Percentiles rank a stretch among this genome's conserved stretches.
phyloP scores from a whole-genome alignment of 805 yeast genomes.

The Ogataea corticis region DNA sequence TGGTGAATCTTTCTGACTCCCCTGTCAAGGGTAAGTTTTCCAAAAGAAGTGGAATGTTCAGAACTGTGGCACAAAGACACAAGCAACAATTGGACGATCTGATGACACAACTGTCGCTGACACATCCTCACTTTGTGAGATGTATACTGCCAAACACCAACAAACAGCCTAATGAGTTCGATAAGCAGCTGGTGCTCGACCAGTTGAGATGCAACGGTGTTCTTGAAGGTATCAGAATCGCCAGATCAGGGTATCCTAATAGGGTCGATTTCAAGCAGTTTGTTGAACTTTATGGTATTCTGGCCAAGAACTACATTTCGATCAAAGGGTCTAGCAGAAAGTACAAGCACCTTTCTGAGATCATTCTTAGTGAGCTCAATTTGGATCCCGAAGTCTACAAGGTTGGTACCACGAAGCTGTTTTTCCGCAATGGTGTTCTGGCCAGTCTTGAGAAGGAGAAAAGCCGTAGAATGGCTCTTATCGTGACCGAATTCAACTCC shows the following conservation, averaged over 20 bases:
- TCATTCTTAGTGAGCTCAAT: constrained; percentile 61
- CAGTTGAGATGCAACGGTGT: constrained; percentile 98
- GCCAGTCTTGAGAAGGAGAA: constrained; percentile 78
- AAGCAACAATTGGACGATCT: constrained; percentile 76
- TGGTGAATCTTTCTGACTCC: constrained; percentile 31
- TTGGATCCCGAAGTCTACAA: constrained; percentile 62
- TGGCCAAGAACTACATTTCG: constrained; percentile 47
- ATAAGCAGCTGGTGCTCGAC: constrained; percentile 74
- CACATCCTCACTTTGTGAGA: constrained; percentile 96
- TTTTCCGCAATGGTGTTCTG: constrained; percentile 74
- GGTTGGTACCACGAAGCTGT: constrained; percentile 70
- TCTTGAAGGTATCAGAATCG: constrained; percentile 94
- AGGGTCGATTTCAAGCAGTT: constrained; percentile 83
- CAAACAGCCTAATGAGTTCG: constrained; percentile 70
- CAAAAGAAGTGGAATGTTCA: constrained; percentile 41
- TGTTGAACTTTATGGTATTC: constrained; percentile 69
- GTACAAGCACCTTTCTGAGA: constrained; percentile 66
- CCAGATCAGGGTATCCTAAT: constrained; percentile 96
- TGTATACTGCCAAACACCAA: constrained; percentile 88
- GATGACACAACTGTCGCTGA: constrained; percentile 69
- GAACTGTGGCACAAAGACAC: constrained; percentile 87
- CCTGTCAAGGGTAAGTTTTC: constrained; percentile 32
- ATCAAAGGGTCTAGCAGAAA: constrained; percentile 35
- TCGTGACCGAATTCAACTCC: constrained; percentile 65
- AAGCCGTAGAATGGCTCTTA: constrained; percentile 57